These are phyloP conservation scores for Kockovaella imperatae DNA, from an alignment of 768 basidiomycete species.

Conservation along the genomic window DNA sequence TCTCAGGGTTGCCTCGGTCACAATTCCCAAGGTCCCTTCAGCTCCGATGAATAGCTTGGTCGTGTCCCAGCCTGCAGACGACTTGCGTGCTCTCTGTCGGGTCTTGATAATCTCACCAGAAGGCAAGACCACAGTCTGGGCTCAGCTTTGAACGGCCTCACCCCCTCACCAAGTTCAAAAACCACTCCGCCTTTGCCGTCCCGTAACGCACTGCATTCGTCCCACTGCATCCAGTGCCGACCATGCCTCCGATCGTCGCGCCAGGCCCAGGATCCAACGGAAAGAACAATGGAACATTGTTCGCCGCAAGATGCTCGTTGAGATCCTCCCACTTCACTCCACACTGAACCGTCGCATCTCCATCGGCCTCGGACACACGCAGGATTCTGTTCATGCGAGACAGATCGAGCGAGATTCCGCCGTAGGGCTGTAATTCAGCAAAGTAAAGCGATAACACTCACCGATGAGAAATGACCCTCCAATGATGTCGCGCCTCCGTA, in stretches of 20 bases:
- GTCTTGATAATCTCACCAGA: conserved; percentile 88
- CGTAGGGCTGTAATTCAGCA: conserved; percentile 39
- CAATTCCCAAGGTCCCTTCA: conserved; percentile 79
- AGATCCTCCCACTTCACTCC: conserved; percentile 42
- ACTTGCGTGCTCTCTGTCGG: conserved; percentile 55
- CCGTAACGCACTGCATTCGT: conserved; percentile 67
- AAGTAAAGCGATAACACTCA: conserved; percentile 40
- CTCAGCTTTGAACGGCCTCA: not conserved
- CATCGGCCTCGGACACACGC: conserved; percentile 44
- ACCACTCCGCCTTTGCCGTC: conserved; percentile 82
- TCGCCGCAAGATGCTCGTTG: conserved; percentile 53
- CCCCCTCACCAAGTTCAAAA: conserved; percentile 61
- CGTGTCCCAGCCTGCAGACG: conserved; percentile 75
- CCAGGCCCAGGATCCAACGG: conserved; percentile 64
- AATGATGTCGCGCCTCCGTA: conserved; percentile 80
- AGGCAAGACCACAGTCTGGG: conserved; percentile 78
- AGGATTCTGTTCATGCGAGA: conserved; percentile 71
- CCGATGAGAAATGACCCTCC: conserved; percentile 77
- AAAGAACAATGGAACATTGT: conserved; percentile 76
- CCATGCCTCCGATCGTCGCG: conserved; percentile 85
- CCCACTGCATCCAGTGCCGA: conserved; percentile 75
- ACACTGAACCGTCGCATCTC: conserved; percentile 43
- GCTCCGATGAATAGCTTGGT: conserved; percentile 86
- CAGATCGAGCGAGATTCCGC: conserved; percentile 74
- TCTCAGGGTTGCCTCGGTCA: conserved; percentile 82